phyloP scores from a whole-genome alignment of 2,329 filamentous ascomycete species.

The Arthrobotrys iridis region DNA sequence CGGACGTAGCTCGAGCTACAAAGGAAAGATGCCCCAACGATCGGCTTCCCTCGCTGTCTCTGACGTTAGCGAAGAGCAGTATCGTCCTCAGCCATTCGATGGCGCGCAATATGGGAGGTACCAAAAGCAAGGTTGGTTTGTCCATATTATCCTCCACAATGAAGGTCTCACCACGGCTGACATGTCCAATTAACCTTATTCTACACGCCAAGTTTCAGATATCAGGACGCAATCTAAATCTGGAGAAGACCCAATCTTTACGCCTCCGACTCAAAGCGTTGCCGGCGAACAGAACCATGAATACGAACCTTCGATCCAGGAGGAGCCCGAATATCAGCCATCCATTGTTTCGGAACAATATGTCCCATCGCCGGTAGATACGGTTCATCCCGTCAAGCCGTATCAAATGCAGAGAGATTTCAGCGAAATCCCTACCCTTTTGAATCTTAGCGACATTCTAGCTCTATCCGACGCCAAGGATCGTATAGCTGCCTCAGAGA shows the following conservation, averaged over 20 bases:
- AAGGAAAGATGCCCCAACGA: conserved; percentile 47
- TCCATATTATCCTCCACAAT: not conserved
- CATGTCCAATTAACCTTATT: conserved; percentile 26
- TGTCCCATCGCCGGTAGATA: conserved; percentile 44
- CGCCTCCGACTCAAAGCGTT: conserved; percentile 25
- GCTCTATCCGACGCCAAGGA: conserved; percentile 48
- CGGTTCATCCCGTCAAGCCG: conserved; percentile 25
- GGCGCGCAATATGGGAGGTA: conserved; percentile 41
- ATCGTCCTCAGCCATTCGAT: conserved; percentile 43
- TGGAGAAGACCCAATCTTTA: conserved; percentile 41
- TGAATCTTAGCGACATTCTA: conserved; percentile 49
- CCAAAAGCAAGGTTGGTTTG: conserved; percentile 39
- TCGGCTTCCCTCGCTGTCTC: conserved; percentile 39
- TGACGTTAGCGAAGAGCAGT: conserved; percentile 43
- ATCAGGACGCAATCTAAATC: conserved; percentile 44
- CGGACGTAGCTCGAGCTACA: conserved; percentile 35
- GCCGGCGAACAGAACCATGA: conserved; percentile 33
- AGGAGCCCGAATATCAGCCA: conserved; percentile 38
- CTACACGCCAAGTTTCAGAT: conserved; percentile 42
- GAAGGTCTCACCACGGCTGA: conserved; percentile 12
- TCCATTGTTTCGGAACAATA: conserved; percentile 42
- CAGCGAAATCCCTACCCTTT: conserved; percentile 44
- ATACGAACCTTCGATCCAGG: conserved; percentile 49
- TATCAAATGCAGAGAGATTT: conserved; percentile 37
- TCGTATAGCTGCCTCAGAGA: conserved; percentile 48